Evolutionary conservation across 2,329 filamentous ascomycete genomes (phyloP).

Genomic region (Talaromyces sp.): DNA sequence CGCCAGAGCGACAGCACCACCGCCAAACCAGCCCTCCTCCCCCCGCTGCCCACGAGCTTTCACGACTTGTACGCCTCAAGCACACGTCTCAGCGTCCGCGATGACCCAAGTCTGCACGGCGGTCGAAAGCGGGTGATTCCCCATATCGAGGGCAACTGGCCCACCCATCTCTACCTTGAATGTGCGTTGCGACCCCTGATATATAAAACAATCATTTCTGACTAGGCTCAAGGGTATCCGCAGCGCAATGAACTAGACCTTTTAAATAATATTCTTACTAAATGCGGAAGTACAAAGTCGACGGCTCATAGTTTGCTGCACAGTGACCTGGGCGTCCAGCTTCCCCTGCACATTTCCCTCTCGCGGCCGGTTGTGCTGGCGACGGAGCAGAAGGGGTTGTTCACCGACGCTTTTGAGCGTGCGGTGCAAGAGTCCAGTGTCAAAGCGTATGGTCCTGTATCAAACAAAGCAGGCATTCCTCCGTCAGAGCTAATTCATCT

Average conservation of each 20-base stretch:
- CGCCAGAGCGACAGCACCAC: conserved; percentile 10
- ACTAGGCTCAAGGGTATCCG: conserved; percentile 32
- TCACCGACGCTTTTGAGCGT: conserved; percentile 52
- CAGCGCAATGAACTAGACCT: conserved; percentile 26
- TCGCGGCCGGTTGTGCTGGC: conserved; percentile 72
- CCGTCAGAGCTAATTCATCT: background rate
- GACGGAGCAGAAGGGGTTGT: conserved; percentile 65
- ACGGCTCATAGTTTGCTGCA: conserved; percentile 62
- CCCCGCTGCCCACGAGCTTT: conserved; percentile 73
- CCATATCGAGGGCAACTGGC: conserved; percentile 86
- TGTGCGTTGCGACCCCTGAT: conserved; percentile 62
- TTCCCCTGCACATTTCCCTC: conserved; percentile 85
- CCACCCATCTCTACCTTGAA: conserved; percentile 85
- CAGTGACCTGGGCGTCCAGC: conserved; percentile 69
- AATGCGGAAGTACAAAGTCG: conserved; percentile 37
- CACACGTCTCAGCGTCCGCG: conserved; percentile 67
- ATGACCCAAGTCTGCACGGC: conserved; percentile 79
- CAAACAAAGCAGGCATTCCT: too few relatives aligned
- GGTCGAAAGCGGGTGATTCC: conserved; percentile 77
- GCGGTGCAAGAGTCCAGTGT: conserved; percentile 39
- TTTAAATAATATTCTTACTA: conserved; percentile 25
- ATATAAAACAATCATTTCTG: background rate
- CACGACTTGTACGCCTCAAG: conserved; percentile 85
- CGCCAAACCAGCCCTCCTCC: conserved; percentile 40
- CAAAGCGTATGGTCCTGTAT: conserved; percentile 34